Evolutionary conservation across 352 stramenopile genomes (phyloP), one percentile per base, ranked within the genome.

Genomic region (Phytopythium chamaehyphon): DNA sequence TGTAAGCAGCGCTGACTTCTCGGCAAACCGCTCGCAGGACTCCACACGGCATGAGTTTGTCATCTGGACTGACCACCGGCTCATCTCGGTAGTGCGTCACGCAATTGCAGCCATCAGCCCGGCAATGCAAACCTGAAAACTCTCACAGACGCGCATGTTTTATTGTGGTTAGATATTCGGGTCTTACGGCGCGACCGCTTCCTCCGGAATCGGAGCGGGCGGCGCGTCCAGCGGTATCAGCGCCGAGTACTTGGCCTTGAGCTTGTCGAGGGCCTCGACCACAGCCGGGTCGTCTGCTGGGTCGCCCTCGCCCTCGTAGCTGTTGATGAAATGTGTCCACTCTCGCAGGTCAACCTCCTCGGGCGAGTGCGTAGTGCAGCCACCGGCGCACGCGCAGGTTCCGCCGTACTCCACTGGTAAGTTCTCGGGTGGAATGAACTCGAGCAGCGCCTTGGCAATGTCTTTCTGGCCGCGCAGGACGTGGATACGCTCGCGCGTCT

Each of bases 401-500:
- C 79, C 79, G 21, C 79, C 79, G 35, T 83, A 88, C 53, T 88
- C 74, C 16, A 74, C 69, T 6, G 79, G 79, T 23, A 90, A 51
- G 47, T 80, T 85, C 26, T 87, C 77, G 14, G 70, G 52, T 24
- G 73, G 70, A 16, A 90, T 66, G 36, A 82, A 85, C 54, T 90
- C 75, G 36, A 88, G 63, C 43, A 90, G 47, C 18, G 73, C 73
- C 56, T 88, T 86, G 28, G 66, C 72, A 18, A 90, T 85, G 33
- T 90, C 77, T 40, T 88, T 88, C 49, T 83, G 61, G 14, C 79
- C 73, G 22, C 79, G 69, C 33, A 87, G 36, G 35, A 87, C 69
- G 45, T 85, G 71, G 55, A 90, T 81, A 46, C 77, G 74, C 48
- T 90, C 79, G 22, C 79, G 74, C 12, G 79, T 90, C 53, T 88